Conservation (phyloP, 371 early-diverging fungal species). For the Mortierella sp. region DNA sequence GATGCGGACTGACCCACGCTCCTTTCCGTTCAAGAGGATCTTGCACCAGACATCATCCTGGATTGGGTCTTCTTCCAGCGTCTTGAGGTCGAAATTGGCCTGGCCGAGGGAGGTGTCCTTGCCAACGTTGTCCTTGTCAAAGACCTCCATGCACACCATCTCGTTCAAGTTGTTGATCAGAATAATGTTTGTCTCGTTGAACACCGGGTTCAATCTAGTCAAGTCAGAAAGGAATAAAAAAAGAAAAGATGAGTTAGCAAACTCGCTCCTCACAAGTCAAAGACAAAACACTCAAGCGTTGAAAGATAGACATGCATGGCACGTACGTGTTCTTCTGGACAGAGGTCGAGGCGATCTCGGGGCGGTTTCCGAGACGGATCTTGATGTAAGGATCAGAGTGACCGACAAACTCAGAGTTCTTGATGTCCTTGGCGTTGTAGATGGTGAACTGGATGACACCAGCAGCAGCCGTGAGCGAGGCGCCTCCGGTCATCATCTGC, state of each 20-base stretch:
- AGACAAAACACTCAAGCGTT: neutral
- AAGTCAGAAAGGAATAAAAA: neutral
- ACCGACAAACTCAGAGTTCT: constrained; percentile 83
- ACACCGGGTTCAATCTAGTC: constrained; percentile 79
- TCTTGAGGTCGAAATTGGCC: constrained; percentile 21
- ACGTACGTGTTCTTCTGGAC: constrained; percentile 61
- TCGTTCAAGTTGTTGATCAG: constrained; percentile 74
- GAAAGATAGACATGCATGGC: neutral
- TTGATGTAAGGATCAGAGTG: constrained; percentile 87
- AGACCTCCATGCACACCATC: constrained; percentile 73
- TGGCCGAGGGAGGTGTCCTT: constrained; percentile 63
- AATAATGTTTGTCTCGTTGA: constrained; percentile 85
- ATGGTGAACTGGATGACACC: constrained; percentile 91
- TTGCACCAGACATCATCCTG: constrained; percentile 60
- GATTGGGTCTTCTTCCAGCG: constrained; percentile 65
- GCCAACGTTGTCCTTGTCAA: constrained; percentile 77
- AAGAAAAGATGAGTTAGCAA: neutral
- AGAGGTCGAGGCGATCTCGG: constrained; percentile 76
- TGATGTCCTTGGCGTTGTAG: constrained; percentile 79
- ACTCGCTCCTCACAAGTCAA: too few relatives aligned
- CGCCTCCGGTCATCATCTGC: constrained; percentile 81
- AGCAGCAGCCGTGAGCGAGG: constrained; percentile 67
- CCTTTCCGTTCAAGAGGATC: constrained; percentile 52
- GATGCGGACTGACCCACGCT: constrained; percentile 48
- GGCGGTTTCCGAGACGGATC: constrained; percentile 78